phyloP scores from a whole-genome alignment of 1,139 yeast genomes.

The Lodderomyces beijingensis region DNA sequence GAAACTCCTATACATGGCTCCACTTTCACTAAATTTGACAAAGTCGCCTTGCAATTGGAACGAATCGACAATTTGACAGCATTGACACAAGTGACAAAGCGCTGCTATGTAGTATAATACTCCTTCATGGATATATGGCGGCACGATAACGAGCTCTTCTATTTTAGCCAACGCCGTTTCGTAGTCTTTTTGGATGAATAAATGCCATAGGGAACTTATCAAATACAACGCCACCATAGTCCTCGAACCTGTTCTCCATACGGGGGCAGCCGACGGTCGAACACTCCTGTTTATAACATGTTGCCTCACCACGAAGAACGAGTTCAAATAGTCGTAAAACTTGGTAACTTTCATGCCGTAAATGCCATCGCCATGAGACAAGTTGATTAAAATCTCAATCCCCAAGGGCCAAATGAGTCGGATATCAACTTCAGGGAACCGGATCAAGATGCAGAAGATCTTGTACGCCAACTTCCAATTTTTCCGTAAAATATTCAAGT shows the following conservation, averaged over 20 bases:
- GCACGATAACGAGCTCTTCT: constrained; percentile 38
- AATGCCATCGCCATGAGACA: background rate
- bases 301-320: constrained; percentile 20
- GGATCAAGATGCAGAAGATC: constrained; percentile 44
- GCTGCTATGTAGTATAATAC: constrained; percentile 31
- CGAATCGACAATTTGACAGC: constrained; percentile 13
- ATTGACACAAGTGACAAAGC: constrained; percentile 24
- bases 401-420: constrained; percentile 60
- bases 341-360: constrained; percentile 20
- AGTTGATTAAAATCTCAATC: constrained; percentile 25
- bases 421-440: constrained; percentile 48
- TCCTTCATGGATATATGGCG: constrained; percentile 46
- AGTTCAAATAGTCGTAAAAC: constrained; percentile 33
- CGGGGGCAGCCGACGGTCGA: constrained; percentile 25
- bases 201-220: constrained; percentile 33
- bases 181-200: constrained; percentile 25
- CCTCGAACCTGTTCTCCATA: constrained; percentile 36
- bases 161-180: constrained; percentile 25
- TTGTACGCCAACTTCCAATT: constrained; percentile 56
- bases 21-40: constrained; percentile 4
- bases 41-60: constrained; percentile 6
- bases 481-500: constrained; percentile 33
- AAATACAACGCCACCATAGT: constrained; percentile 36
- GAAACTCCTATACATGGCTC: constrained; percentile 6
- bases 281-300: constrained; percentile 7